Evolutionary conservation across 2,329 filamentous ascomycete species (phyloP), one percentile per base, ranked within the genome.

Genomic region (Macrophomina phaseolina): DNA sequence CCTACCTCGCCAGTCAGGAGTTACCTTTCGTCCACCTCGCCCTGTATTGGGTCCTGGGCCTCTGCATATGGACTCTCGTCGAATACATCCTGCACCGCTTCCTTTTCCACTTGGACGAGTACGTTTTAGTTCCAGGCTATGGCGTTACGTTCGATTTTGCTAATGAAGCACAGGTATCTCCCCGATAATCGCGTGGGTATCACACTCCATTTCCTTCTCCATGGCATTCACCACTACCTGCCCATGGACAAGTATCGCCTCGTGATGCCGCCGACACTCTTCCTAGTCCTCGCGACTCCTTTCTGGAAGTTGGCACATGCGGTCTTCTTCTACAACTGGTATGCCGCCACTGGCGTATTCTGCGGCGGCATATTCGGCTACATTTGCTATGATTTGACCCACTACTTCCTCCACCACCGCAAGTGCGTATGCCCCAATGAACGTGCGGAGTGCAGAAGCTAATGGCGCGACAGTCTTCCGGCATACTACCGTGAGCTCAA

Each of bases 231-330:
- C 77, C 95, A 99, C 80, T 99, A 98, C 80, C 87, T 99, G 4
- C 95, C 95, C n/a, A 98, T 99, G 95, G 95, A 99, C 82, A 94
- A 90, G 76, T 94, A 97, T 74, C 90, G 95, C 68, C 89, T 99
- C 9, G 95, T 99, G 70, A 98, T 99, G 95, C 95, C 95, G 1
- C 95, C 95, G 0, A 87, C 92, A 0, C 84, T 99, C 3, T 98
- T 99, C 76, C 69, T 94, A 30, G 85, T 87, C 12, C 89, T 99
- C 23, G 94, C 94, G 5, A 85, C 87, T 0, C 95, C 95, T 0
- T 98, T 98, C 83, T 99, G 92, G 90, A 92, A 92, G 78, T 83
- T 99, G 61, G 92, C 95, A 0, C 94, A 97, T 72, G 72, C 84
- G 1, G 76, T 98, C 65, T 93, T 99, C 78, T 91, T 82, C 77